Conservation (phyloP, 352 stramenopile species). For the Phytophthora sp. region DNA sequence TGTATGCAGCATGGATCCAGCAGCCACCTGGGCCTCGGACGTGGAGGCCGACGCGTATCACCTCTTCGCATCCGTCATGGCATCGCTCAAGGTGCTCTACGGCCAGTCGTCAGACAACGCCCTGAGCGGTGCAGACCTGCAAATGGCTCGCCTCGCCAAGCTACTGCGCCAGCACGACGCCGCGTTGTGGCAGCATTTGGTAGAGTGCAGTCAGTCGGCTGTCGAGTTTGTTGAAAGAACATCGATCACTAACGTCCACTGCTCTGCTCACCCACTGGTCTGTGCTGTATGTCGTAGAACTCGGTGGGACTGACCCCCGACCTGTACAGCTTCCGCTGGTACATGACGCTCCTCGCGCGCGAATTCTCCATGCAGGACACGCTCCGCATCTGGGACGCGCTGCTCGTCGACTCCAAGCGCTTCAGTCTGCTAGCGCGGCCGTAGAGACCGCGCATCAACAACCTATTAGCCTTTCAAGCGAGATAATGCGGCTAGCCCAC, state of each 20-base stretch:
- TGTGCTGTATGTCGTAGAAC: constrained; percentile 45
- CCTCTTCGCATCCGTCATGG: constrained; percentile 58
- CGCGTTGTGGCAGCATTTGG: constrained; percentile 68
- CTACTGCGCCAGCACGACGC: constrained; percentile 71
- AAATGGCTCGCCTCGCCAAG: constrained; percentile 56
- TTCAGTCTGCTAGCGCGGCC: no score
- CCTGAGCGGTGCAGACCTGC: constrained; percentile 53
- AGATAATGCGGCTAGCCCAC: no score
- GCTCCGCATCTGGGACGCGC: constrained; percentile 65
- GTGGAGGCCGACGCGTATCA: constrained; percentile 63
- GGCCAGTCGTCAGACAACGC: constrained; percentile 42
- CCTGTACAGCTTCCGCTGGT: constrained; percentile 78
- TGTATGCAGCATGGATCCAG: constrained; percentile 68
- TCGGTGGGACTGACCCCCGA: constrained; percentile 63
- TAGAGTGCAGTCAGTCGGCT: no score
- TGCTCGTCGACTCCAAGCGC: constrained; percentile 61
- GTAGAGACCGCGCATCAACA: no score
- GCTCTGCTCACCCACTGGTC: neutral
- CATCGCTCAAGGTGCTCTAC: constrained; percentile 56
- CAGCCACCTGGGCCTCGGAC: constrained; percentile 34
- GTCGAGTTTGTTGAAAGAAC: no score
- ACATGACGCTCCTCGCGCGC: constrained; percentile 66
- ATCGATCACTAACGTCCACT: no score
- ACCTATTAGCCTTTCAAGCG: no score
- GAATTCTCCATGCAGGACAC: constrained; percentile 68